phyloP scores from a whole-genome alignment of 2,329 filamentous ascomycete species.

The Clathrospora elynae region DNA sequence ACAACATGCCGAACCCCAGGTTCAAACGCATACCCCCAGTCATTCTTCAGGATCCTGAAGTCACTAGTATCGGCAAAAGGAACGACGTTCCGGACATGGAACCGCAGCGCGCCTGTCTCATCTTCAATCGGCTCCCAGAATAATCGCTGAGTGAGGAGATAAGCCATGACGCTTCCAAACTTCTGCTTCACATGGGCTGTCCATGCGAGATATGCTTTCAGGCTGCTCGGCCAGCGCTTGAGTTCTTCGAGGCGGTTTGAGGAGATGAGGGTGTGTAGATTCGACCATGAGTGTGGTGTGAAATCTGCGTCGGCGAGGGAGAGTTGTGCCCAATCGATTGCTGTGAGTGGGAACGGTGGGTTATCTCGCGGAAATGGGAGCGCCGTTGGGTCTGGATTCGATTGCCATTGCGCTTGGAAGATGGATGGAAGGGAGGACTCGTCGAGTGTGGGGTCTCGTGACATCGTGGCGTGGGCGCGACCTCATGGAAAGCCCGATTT shows the following conservation, averaged over 20 bases:
- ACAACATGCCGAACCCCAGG: constrained; percentile 60
- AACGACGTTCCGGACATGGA: constrained; percentile 52
- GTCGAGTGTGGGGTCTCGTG: constrained; percentile 23
- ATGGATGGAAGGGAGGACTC: constrained; percentile 33
- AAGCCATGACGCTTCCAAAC: constrained; percentile 63
- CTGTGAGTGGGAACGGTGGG: constrained; percentile 45
- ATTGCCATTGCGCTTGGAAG: constrained; percentile 39
- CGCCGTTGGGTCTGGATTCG: constrained; percentile 40
- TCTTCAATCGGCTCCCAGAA: constrained; percentile 52
- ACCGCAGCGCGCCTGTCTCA: constrained; percentile 31
- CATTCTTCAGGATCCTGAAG: constrained; percentile 63
- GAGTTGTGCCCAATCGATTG: constrained; percentile 44
- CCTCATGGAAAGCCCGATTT: too few species aligned
- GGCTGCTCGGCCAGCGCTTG: constrained; percentile 63
- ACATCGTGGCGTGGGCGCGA: constrained; percentile 14
- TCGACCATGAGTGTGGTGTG: constrained; percentile 44
- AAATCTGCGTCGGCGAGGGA: constrained; percentile 40
- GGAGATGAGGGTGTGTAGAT: constrained; percentile 43
- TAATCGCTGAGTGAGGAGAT: constrained; percentile 61
- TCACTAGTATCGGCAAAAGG: constrained; percentile 62
- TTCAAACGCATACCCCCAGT: constrained; percentile 67
- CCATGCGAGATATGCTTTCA: constrained; percentile 66
- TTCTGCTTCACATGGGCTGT: constrained; percentile 58
- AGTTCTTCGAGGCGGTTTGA: constrained; percentile 61
- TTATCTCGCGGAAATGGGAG: constrained; percentile 43